Base-by-base conservation (phyloP, 306 rosid species). In the Dryas alaskensis region DNA sequence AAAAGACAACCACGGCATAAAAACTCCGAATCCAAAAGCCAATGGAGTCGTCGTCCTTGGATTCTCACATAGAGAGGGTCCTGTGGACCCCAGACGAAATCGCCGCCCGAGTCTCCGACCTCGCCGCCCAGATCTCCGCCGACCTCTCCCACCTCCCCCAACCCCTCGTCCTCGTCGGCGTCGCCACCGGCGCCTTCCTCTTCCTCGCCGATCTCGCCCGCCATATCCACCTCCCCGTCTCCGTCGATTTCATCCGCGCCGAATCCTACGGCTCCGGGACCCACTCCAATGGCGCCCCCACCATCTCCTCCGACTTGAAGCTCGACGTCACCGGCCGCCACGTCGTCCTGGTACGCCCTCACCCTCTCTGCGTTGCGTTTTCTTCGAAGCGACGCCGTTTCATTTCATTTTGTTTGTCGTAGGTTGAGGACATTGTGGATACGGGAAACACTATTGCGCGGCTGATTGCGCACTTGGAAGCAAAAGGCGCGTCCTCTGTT, bases 341-440 rank as follows among this genome's bases (percentile, higher is more conserved):
- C 78, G 94, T 94, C 6, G 80, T 94, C 60, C 58, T 94, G 96
- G 98, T 92, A 86, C 25, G 61, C 6, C 49, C 5, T 70, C 13
- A 10, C 9, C 51, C 13, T 39, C 22, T n/a, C 67, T 44, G 13
- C 59, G 22, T 22, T 22, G 22, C 22, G 22, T 22, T 22, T 5
- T 3, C 47, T 0, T 62, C 3, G 37, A 7, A 4, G 53, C 16
- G 58, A 40, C 22, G 37, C n/a, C 31, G 0, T 50, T n/a, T 11
- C 3, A 14, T 1, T 46, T 11, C 13, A 13, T 14, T 22, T 48
- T 9, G 11, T 12, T 37, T 47, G 39, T 3, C 14, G 10, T 75
- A 93, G 97, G 96, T 93, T 55, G 98, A 93, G 79, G 97, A 93
- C 76, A 87, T 93, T 52, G 89, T 93, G 39, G 98, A 93, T 59